Evolutionary conservation across 2,329 filamentous ascomycete genomes (phyloP).

Genomic region (Aspergillus tubingensis): DNA sequence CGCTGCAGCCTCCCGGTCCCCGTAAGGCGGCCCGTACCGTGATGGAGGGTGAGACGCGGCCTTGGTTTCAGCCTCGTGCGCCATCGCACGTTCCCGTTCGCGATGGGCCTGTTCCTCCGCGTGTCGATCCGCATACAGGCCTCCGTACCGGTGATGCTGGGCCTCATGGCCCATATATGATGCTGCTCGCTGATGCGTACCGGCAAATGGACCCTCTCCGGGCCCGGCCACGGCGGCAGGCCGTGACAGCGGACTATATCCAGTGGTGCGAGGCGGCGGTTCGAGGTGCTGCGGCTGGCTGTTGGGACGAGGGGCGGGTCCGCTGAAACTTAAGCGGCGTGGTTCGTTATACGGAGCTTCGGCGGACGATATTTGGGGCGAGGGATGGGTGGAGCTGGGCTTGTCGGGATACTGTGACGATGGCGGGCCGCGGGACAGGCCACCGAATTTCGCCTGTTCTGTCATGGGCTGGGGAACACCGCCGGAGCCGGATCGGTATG

Average conservation of each 20-base stretch:
- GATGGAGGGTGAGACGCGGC: slow-evolving; percentile 23
- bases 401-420: slow-evolving; percentile 41
- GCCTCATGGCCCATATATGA: slow-evolving; percentile 36
- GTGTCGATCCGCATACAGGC: slow-evolving; percentile 38
- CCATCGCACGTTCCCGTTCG: slow-evolving; percentile 34
- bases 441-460: slow-evolving; percentile 38
- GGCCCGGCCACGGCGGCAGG: slow-evolving; percentile 24
- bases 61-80: slow-evolving; percentile 36
- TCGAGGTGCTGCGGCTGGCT: slow-evolving; percentile 45
- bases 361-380: slow-evolving; percentile 36
- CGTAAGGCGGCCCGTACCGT: slow-evolving; percentile 36
- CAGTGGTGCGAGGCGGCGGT: slow-evolving; percentile 31
- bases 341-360: slow-evolving; percentile 37
- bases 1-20: slow-evolving; percentile 34
- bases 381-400: slow-evolving; percentile 35
- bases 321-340: slow-evolving; percentile 47
- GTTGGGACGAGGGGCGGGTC: slow-evolving; percentile 45
- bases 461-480: slow-evolving; percentile 28
- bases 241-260: slow-evolving; percentile 40
- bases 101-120: slow-evolving; percentile 38
- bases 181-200: slow-evolving; percentile 26
- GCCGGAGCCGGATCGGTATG: slow-evolving; percentile 42
- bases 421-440: slow-evolving; percentile 31
- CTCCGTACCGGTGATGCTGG: slow-evolving; percentile 35
- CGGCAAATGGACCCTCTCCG: slow-evolving; percentile 26